Conservation (phyloP, 2,329 filamentous ascomycete species). For the Thermochaetoides dissita region DNA sequence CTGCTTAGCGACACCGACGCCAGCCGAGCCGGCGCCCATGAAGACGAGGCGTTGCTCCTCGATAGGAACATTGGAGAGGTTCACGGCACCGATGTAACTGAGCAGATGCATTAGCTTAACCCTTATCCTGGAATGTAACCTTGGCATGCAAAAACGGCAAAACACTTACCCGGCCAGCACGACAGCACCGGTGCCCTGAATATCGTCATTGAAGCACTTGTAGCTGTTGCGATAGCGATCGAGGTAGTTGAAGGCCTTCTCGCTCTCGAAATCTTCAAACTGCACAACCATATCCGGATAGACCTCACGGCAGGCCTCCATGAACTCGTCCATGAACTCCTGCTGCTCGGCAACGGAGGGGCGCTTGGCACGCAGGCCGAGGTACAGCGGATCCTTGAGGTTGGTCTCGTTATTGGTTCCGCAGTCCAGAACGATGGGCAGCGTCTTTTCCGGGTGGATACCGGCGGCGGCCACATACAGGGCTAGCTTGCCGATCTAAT, state of each 20-base stretch:
- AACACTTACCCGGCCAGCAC: slow-evolving; percentile 61
- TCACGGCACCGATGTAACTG: slow-evolving; percentile 57
- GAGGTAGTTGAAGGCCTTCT: slow-evolving; percentile 79
- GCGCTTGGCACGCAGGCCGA: slow-evolving; percentile 76
- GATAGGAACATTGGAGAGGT: slow-evolving; percentile 69
- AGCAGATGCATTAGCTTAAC: slow-evolving; percentile 9
- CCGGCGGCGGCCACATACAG: slow-evolving; percentile 93
- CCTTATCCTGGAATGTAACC: slow-evolving; percentile 1
- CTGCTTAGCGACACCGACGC: slow-evolving; percentile 95
- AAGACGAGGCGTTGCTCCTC: slow-evolving; percentile 92
- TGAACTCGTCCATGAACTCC: slow-evolving; percentile 94
- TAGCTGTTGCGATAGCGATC: slow-evolving; percentile 78
- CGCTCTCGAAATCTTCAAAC: slow-evolving; percentile 95
- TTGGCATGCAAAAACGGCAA: not conserved
- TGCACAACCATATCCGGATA: slow-evolving; percentile 62
- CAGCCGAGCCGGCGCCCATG: slow-evolving; percentile 87
- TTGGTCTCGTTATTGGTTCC: slow-evolving; percentile 55
- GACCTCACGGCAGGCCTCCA: slow-evolving; percentile 72
- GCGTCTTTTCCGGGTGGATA: slow-evolving; percentile 78
- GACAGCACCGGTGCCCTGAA: slow-evolving; percentile 93
- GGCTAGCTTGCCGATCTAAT: slow-evolving; percentile 74
- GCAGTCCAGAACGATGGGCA: slow-evolving; percentile 53
- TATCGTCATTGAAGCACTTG: slow-evolving; percentile 97
- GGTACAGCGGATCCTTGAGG: slow-evolving; percentile 62
- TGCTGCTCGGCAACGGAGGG: slow-evolving; percentile 64